Evolutionary conservation across 2,329 filamentous ascomycete genomes (phyloP).

Genomic region (Diplodia mutila): DNA sequence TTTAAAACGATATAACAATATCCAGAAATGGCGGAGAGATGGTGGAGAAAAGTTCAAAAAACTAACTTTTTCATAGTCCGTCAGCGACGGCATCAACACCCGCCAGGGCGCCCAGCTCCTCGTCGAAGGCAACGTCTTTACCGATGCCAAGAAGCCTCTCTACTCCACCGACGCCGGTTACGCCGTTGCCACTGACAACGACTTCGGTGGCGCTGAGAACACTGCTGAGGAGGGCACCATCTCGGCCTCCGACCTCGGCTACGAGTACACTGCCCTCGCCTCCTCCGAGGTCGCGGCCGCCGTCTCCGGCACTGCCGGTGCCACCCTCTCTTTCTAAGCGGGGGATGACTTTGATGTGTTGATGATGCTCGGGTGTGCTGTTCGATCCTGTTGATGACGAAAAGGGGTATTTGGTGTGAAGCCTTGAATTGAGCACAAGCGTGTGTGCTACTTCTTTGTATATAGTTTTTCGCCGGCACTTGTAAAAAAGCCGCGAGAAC

Average conservation of each 20-base stretch:
- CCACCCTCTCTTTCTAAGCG: constrained; percentile 42
- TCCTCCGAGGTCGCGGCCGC: constrained; percentile 42
- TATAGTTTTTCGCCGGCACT: not conserved
- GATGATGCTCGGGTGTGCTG: not conserved
- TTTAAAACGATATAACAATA: no score
- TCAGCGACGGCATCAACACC: constrained; percentile 47
- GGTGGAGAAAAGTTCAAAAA: not conserved
- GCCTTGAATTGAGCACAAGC: not conserved
- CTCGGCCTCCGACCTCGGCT: constrained; percentile 36
- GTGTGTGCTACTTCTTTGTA: constrained; percentile 9
- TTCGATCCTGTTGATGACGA: not conserved
- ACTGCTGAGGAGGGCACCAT: constrained; percentile 40
- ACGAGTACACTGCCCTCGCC: constrained; percentile 40
- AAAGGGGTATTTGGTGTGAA: not conserved
- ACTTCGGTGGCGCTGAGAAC: constrained; percentile 43
- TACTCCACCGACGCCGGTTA: constrained; percentile 41
- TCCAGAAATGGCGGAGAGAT: no score
- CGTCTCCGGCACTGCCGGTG: constrained; percentile 46
- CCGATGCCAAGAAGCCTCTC: constrained; percentile 39
- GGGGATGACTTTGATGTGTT: not conserved
- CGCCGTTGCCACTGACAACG: constrained; percentile 44
- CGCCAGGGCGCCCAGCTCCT: constrained; percentile 49
- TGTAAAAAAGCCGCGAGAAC: not conserved
- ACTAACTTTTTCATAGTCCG: constrained; percentile 34
- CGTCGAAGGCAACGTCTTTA: constrained; percentile 48